A percentile compares a stretch with the other conserved stretches of the same genome.
These are phyloP conservation scores for Croton setiger DNA, from an alignment of 441 rosid genomes.

Conservation along the genomic window DNA sequence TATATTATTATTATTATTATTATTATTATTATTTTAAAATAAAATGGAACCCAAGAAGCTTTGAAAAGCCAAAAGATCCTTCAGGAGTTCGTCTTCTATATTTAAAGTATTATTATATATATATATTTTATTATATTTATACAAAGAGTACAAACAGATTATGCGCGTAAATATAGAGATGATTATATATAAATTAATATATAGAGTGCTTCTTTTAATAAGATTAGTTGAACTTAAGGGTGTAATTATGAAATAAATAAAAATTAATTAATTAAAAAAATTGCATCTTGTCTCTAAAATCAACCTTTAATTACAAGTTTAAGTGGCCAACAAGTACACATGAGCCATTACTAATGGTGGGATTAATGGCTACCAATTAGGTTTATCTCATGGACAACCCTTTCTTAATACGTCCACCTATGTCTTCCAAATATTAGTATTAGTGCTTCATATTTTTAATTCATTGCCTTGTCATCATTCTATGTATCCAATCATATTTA, in stretches of 20 bases:
- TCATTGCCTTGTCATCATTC: conserved; percentile 18
- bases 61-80: conserved; percentile 11
- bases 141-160: too few species aligned
- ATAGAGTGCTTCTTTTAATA: conserved; percentile 21
- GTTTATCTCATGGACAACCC: conserved; percentile 33
- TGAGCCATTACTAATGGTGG: conserved; percentile 26
- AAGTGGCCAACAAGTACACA: conserved; percentile 61
- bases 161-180: not conserved
- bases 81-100: not conserved
- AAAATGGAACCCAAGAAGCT: conserved; percentile 6
- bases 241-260: conserved; percentile 12
- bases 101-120: too few species aligned
- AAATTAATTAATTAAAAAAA: conserved; percentile 23
- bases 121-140: too few species aligned
- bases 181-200: not conserved
- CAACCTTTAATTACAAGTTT: conserved; percentile 21
- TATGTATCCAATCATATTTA: not conserved
- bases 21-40: too few species aligned
- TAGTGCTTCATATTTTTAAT: not conserved
- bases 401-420: conserved; percentile 25
- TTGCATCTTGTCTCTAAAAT: conserved; percentile 38
- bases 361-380: conserved; percentile 33
- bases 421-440: conserved; percentile 6
- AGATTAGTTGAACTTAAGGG: conserved; percentile 44
- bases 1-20: too few species aligned